Evolutionary conservation across 805 yeast species (phyloP), one percentile per base, ranked within the genome.

Genomic region (Saccharomycopsis amapae): DNA sequence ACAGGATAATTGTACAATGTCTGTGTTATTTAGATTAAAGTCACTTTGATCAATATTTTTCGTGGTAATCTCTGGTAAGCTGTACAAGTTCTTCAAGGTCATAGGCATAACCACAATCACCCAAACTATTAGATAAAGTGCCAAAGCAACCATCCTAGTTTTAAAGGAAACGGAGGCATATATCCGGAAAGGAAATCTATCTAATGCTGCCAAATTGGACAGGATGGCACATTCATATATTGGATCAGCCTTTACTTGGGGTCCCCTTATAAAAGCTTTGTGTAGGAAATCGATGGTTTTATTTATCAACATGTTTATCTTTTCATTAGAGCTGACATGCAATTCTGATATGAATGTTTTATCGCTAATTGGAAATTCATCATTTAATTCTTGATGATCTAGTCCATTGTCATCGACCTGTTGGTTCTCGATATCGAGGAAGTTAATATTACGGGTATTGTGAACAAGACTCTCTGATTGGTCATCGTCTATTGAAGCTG

Each of bases 181-280:
- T 76, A 73, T 1, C 60, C 74, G 37, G 81, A 79, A 50, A 76
- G 73, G 58, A 71, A 72, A 48, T 76, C 79, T 45, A 63, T 77
- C 50, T 2, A 47, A 2, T 19, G 19, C 33, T n/a, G 39, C 7
- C 9, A 35, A 23, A 6, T 13, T 9, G 4, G 20, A 7, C 1
- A 13, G 12, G n/a, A 38, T 38, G 23, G 36, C 20, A n/a, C 42
- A 47, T n/a, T 18, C 15, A 39, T 37, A 47, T n/a, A 44, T 18
- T 10, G 43, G 40, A 35, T 47, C 50, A 12, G 32, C 3, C 6
- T 35, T 40, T 5, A 9, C 7, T 17, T 31, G 19, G 9, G 50
- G 50, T 9, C 46, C 50, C 18, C 5, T 25, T 13, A 38, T 24
- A 22, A 42, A 46, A 15, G 36, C n/a, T 22, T 15, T 20, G 17